A percentile compares a stretch with the other conserved stretches of the same genome.
Evolutionary conservation across 2,329 filamentous ascomycete genomes (phyloP).

Genomic region (Alternaria infectoria): DNA sequence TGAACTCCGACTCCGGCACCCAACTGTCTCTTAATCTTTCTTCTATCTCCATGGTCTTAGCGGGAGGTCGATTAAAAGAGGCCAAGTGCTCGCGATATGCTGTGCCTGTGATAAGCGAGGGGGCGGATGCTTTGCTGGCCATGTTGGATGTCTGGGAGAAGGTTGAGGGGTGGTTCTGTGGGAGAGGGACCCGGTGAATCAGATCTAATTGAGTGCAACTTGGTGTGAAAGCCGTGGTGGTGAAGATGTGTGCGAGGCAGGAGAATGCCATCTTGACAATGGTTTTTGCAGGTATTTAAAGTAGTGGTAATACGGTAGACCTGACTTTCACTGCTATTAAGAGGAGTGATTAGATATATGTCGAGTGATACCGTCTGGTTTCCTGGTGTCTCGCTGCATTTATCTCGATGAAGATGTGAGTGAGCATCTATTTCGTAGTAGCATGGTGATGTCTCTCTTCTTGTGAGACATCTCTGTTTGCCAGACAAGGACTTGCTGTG

Average conservation of each 20-base stretch:
- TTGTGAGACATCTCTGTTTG: not conserved
- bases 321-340: not conserved
- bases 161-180: not conserved
- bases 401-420: not conserved
- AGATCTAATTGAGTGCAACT: too few species aligned
- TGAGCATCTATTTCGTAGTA: not conserved
- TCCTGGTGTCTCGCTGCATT: not conserved
- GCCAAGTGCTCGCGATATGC: not conserved
- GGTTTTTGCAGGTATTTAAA: not conserved
- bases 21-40: not conserved
- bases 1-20: not conserved
- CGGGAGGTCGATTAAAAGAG: not conserved
- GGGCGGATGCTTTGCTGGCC: not conserved
- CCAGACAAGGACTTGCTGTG: not conserved
- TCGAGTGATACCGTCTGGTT: not conserved
- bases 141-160: not conserved
- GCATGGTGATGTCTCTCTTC: not conserved
- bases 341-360: not conserved
- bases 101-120: not conserved
- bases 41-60: not conserved
- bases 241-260: not conserved
- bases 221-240: not conserved
- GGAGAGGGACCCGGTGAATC: too few species aligned
- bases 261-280: not conserved
- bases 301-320: rapidly evolving